These are phyloP conservation scores for Hypericum androsaemum DNA, from an alignment of 345 rosid species.

Conservation along the genomic window DNA sequence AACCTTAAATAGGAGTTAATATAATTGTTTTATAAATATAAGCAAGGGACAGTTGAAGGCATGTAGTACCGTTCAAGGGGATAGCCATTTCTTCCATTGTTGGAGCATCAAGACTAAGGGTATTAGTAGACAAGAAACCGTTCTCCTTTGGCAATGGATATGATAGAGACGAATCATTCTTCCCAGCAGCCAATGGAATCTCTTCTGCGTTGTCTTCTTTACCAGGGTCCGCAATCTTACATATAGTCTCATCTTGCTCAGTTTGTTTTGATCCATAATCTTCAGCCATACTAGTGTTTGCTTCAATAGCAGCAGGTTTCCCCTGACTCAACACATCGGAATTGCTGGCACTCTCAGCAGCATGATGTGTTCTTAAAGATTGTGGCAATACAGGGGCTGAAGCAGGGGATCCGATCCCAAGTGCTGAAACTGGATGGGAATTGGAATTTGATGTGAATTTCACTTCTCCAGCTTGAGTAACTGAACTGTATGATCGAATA, in stretches of 20 bases:
- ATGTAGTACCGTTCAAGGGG: constrained; percentile 26
- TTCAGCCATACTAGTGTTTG: constrained; percentile 2
- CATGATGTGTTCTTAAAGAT: constrained; percentile 17
- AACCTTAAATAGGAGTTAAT: no score
- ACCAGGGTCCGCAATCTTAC: constrained; percentile 6
- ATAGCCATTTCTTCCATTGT: constrained; percentile 17
- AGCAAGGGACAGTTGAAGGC: no score
- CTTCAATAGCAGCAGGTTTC: no score
- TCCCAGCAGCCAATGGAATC: constrained; percentile 22
- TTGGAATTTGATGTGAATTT: constrained; percentile 20
- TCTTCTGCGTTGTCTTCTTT: constrained; percentile 11
- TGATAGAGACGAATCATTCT: constrained; percentile 24
- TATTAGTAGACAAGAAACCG: constrained; percentile 17
- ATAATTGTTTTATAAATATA: no score
- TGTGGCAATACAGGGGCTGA: constrained; percentile 34
- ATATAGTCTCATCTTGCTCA: constrained; percentile 14
- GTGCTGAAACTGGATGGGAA: constrained; percentile 15
- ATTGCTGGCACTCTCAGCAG: constrained; percentile 20
- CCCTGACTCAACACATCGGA: no score
- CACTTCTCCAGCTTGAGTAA: constrained; percentile 26
- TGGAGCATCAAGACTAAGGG: constrained; percentile 20
- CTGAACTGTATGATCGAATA: constrained; percentile 15
- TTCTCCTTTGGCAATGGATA: constrained; percentile 14
- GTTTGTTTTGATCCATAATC: constrained; percentile 9
- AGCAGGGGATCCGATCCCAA: constrained; percentile 30